phyloP scores from a whole-genome alignment of 2,329 filamentous ascomycete species.

The Acephala macrosclerotiorum region DNA sequence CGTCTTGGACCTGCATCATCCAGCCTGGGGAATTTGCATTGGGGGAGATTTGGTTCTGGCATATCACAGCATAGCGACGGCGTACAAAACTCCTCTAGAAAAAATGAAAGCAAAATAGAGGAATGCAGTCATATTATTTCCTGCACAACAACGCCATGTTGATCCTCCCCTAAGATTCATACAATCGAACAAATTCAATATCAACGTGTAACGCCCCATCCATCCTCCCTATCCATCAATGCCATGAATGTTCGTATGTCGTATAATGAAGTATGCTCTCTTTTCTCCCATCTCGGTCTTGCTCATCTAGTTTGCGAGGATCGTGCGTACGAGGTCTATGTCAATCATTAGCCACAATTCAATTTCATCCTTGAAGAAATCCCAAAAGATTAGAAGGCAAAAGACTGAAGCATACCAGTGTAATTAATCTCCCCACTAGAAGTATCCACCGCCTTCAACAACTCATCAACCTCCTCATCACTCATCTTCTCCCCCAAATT shows the following conservation, averaged over 20 bases:
- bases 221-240: constrained; percentile 27
- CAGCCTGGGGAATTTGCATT: too few relatives aligned
- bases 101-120: background rate
- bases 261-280: constrained; percentile 34
- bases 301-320: constrained; percentile 76
- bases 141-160: background rate
- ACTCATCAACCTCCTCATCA: constrained; percentile 97
- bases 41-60: background rate
- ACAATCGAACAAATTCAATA: constrained; percentile 9
- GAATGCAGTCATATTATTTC: constrained; percentile 1
- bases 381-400: background rate
- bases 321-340: constrained; percentile 82
- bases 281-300: constrained; percentile 9
- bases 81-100: background rate
- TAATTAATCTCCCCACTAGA: constrained; percentile 98
- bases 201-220: constrained; percentile 9
- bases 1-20: too few relatives aligned
- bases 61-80: background rate
- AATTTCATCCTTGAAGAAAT: background rate
- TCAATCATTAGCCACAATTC: constrained; percentile 23
- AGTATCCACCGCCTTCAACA: constrained; percentile 97
- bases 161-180: constrained; percentile 8
- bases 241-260: constrained; percentile 32
- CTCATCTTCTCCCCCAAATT: constrained; percentile 99
- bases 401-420: constrained; percentile 69